phyloP scores from a whole-genome alignment of 129 eudicot species.

The Apium graveolens region DNA sequence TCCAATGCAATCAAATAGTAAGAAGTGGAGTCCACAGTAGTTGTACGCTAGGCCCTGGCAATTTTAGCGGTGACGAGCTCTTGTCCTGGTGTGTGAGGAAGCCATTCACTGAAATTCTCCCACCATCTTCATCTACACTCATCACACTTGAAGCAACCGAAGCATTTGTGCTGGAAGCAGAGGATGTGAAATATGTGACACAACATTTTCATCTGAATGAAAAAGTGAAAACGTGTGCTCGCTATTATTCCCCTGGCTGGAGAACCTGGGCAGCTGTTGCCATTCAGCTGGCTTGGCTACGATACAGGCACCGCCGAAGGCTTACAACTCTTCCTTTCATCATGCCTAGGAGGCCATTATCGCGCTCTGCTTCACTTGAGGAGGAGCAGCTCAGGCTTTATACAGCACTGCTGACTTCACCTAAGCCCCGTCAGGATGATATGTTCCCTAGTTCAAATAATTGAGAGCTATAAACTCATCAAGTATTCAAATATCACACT shows the following conservation, averaged over 20 bases:
- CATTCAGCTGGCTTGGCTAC: neutral
- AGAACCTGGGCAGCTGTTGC: slow-evolving; percentile 5
- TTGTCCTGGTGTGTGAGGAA: neutral
- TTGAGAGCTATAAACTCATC: neutral
- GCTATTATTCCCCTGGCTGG: neutral
- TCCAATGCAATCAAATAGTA: neutral
- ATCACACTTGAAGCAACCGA: slow-evolving; percentile 3
- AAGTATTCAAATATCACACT: neutral
- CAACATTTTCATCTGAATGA: neutral
- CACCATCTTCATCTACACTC: neutral
- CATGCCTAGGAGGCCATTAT: neutral
- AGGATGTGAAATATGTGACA: neutral
- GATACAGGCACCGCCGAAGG: neutral
- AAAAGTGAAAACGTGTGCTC: neutral
- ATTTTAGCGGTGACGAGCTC: neutral
- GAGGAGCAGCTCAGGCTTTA: slow-evolving; percentile 4
- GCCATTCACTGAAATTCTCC: neutral
- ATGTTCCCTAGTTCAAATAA: neutral
- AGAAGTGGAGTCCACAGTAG: neutral
- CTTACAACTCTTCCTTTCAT: neutral
- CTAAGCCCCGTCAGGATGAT: neutral
- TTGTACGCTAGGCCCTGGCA: neutral
- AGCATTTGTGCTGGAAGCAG: neutral
- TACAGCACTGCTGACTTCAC: slow-evolving; percentile 5
- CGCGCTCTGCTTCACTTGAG: neutral